These are phyloP conservation scores for Aspergillus tubingensis DNA, from an alignment of 2,329 filamentous ascomycete genomes.

Conservation along the genomic window DNA sequence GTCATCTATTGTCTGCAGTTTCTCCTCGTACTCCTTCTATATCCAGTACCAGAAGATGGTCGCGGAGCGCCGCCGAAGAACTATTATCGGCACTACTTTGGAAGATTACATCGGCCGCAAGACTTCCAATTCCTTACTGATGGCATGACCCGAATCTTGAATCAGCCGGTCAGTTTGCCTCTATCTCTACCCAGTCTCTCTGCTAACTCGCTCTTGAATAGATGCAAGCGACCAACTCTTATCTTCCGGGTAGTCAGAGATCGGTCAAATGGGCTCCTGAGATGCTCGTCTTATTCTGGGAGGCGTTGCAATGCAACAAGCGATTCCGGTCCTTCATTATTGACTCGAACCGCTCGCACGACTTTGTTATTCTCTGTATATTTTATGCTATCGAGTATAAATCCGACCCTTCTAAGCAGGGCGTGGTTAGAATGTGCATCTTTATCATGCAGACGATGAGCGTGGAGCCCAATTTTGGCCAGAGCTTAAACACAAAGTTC, in stretches of 20 bases:
- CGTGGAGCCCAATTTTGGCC: slow-evolving; percentile 86
- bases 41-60: slow-evolving; percentile 79
- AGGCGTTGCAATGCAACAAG: slow-evolving; percentile 95
- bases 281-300: slow-evolving; percentile 97
- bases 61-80: slow-evolving; percentile 73
- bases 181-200: background rate
- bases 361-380: slow-evolving; percentile 85
- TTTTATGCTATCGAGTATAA: slow-evolving; percentile 94
- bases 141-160: slow-evolving; percentile 87
- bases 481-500: slow-evolving; percentile 85
- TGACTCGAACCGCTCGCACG: slow-evolving; percentile 88
- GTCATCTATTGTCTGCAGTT: slow-evolving; percentile 92
- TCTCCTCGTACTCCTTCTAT: slow-evolving; percentile 80
- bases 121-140: slow-evolving; percentile 98
- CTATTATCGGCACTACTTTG: slow-evolving; percentile 88
- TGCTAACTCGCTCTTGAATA: slow-evolving; percentile 29
- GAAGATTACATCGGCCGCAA: slow-evolving; percentile 85
- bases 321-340: slow-evolving; percentile 95
- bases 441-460: slow-evolving; percentile 94
- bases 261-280: slow-evolving; percentile 86
- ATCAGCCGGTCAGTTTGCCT: slow-evolving; percentile 66
- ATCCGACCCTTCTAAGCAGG: slow-evolving; percentile 82
- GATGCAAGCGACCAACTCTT: slow-evolving; percentile 84
- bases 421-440: slow-evolving; percentile 94
- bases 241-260: slow-evolving; percentile 80